Base-by-base conservation (phyloP, 2,329 filamentous ascomycete species). In the Fusarium acutatum region DNA sequence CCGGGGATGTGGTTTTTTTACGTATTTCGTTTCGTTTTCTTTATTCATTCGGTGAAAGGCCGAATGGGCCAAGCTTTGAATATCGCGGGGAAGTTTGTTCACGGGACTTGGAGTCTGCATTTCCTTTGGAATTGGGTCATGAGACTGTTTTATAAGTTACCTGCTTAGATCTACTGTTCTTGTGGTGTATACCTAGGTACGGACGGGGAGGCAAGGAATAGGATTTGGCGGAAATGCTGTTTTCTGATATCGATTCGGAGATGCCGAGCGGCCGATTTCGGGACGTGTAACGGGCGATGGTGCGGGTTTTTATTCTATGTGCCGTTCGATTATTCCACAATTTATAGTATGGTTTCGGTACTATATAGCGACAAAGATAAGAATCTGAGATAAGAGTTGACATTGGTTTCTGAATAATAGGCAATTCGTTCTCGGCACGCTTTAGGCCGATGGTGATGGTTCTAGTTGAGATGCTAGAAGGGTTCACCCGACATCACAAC, bases 1-100 rank as follows among this genome's bases (percentile, higher is more conserved):
- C 54, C 54, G 43, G 52, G 26, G 17, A 53, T 41, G 35, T 28
- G 13, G 4, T 22, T 15, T 67, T 72, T 73, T 73, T 73, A 73
- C 70, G 70, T 73, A 59, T 72, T 35, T 28, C 17, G 22, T 56
- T 56, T 43, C 38, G 15, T 63, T 62, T 64, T 59, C 65, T 59
- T 67, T 62, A 73, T 67, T 73, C 70, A 73, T 57, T 44, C 50
- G 52, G 44, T 22, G 15, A 62, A 12, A 38, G 3, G 26, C 57
- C 44, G 67, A 69, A 52, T 43, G 40, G 57, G 43, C 18, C 30
- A 35, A 49, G 60, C 24, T 28, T 54, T 13, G 3, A 18, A 50
- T 5, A 50, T 49, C 14, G 41, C 41, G 56, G 56, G 41, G 56
- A 59, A 50, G 24, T 18, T 30, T 24, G 24, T 44, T 35, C 49